Evolutionary conservation across 345 rosid genomes (phyloP), one percentile per base, ranked within the genome.

Genomic region (Heritiera fomes): DNA sequence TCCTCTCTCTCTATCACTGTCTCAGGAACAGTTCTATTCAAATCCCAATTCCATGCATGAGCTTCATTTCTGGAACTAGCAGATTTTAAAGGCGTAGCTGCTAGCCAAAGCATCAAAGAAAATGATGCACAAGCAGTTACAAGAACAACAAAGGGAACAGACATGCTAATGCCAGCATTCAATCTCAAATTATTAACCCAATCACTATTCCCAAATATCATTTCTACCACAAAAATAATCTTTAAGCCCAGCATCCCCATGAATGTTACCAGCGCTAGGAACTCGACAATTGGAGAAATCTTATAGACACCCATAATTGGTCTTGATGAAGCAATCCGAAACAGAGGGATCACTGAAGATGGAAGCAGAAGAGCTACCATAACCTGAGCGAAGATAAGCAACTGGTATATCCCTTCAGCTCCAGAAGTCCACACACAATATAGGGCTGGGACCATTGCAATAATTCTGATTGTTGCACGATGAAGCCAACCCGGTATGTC

Each of bases 401-500:
- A 83, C 84, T 93, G 98, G 77, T 91, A 97, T 84, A 89, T 64
- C 71, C 99, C 99, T 73, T 94, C 98, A 75, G 93, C 88, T 83
- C 98, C 99, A 10, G 94, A 83, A 83, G 93, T 91, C 94, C 95
- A 90, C 76, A 88, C 90, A 84, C 97, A 93, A 83, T 86, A 94
- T 66, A 93, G 90, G 60, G 96, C 94, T n/a, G 97, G 98, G 72
- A 93, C 85, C 75, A 93, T 89, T 50, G 97, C 93, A 56, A 94
- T 75, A 79, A 90, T 82, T 89, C 98, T 89, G 81, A 93, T 86
- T 49, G 98, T 90, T 75, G 89, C 94, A 73, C 88, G 92, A 84
- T 93, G 98, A 78, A 97, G 97, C 99, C 98, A 97, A 85, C 85
- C 81, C 32, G 99, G 99, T 73, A 94, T 88, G 77, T 93, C 93